Base-by-base conservation (phyloP, 208 protist species). In the Acanthamoeba lenticulata region DNA sequence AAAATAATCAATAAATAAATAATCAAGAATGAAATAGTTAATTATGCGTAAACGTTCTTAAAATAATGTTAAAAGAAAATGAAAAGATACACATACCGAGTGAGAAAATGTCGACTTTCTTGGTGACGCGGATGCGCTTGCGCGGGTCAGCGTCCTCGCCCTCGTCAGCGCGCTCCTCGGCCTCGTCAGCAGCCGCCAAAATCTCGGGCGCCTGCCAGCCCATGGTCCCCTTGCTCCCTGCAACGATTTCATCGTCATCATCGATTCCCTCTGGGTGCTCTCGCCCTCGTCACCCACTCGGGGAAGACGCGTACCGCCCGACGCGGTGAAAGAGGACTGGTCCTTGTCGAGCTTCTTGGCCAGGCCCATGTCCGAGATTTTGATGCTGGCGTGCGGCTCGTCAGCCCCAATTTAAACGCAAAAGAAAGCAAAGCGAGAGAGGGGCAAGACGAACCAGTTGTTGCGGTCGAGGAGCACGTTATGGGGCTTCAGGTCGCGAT, bases 291-390 rank as follows among this genome's bases (percentile, higher is more conserved):
- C n/a, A n/a, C n/a, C n/a, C n/a, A n/a, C n/a, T n/a, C n/a, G 52
- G 27, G 17, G 15, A 4, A 15, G 15, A 21, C 15, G 52, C 52
- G 74, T 34, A 85, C 74, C 74, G 19, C 74, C 74, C 9, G 42
- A 55, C 2, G 44, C 44, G 27, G 74, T 85, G 44, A 85, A 85
- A 15, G 74, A 85, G 74, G 74, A 85, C 27, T 85, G 74, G 29
- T 85, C 44, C 74, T 85, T 85, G 74, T 95, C 81, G 5, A 95
- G 77, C 94, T 91, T 72, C 52, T 95, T 95, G 40, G 77, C 91
- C 34, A 95, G 36, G 9, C 94, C 94, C 94, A 95, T 95, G 49
- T 95, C 94, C 38, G 92, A 95, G 6, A 95, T 92, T 62, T 95
- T 95, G 42, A 88, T 44, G 47, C 81, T 77, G 44, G 27, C 42